Base-by-base conservation (phyloP, 306 rosid genomes). In the Purshia tridentata region DNA sequence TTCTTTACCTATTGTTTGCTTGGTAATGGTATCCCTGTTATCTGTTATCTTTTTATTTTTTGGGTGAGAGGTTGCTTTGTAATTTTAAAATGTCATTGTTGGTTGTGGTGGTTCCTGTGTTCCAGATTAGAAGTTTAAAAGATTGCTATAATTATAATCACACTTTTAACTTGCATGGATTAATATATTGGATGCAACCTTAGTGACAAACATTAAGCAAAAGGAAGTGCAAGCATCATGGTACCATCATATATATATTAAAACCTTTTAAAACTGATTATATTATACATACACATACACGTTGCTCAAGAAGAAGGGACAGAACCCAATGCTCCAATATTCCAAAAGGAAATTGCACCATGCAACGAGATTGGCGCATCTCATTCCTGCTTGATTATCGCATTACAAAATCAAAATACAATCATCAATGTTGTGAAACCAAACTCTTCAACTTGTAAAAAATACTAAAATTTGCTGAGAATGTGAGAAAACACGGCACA, bases 281-380 rank as follows among this genome's bases (percentile, higher is more conserved):
- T 42, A 19, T 64, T 18, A 64, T 23, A 51, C 46, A 68, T 4
- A 47, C n/a, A 49, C 49, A 50, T 4, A 70, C 70, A 18, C 77
- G 61, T 20, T 20, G 70, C 70, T 13, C 61, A 13, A 60, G 49
- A 58, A 72, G 67, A 45, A 56, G 16, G 19, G 23, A 50, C 67
- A 58, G 22, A 57, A 11, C 44, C 76, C 67, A 23, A 23, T 45
- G 54, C 4, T 46, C 66, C 53, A 44, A 14, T 44, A 72, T 58
- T 72, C 66, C 15, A 56, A 48, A 19, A 40, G 6, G 1, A 29
- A 66, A n/a, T 6, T 10, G 20, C 56, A 13, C 71, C 71, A 15
- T 13, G 44, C 65, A 6, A 42, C 44, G 75, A 54, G 75, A 70
- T 55, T 55, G 22, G 29, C 42, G 42, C 45, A 14, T 29, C 37